Percentiles rank a stretch among this genome's conserved stretches.
Evolutionary conservation across 1,284 basidiomycete species (phyloP).

Genomic region (Ustilago sp.): DNA sequence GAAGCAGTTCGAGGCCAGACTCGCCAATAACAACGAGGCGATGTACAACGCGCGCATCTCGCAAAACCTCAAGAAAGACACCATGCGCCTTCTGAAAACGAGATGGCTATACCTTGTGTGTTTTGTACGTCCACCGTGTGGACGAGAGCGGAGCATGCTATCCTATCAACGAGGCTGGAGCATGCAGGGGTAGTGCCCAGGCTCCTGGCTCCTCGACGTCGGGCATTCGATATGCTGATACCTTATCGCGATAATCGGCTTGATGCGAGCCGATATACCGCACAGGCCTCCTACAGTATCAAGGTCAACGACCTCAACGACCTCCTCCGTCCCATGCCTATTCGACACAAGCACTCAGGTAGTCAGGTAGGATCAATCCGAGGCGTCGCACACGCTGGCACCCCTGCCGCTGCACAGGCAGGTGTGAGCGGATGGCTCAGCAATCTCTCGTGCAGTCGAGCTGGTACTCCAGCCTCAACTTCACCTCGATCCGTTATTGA

Average conservation of each 20-base stretch:
- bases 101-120: no score
- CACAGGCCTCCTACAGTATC: neutral
- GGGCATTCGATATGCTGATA: no score
- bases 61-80: slow-evolving; percentile 14
- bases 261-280: neutral
- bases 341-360: neutral
- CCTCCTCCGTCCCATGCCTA: slow-evolving; percentile 1
- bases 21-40: neutral
- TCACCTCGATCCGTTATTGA: neutral
- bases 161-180: no score
- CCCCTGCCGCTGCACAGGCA: neutral
- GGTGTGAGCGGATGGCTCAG: neutral
- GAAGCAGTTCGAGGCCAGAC: neutral
- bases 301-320: slow-evolving; percentile 19
- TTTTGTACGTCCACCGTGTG: no score
- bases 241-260: slow-evolving; percentile 1
- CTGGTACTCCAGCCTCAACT: neutral
- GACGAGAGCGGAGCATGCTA: no score
- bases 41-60: neutral
- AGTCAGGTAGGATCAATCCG: neutral
- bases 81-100: slow-evolving; percentile 3
- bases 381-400: neutral
- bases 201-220: no score
- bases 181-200: no score
- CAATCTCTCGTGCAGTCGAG: neutral